Percentiles rank a stretch among this genome's conserved stretches.
Evolutionary conservation across 805 yeast species (phyloP).

Genomic region (Kluyveromyces aestuarii): DNA sequence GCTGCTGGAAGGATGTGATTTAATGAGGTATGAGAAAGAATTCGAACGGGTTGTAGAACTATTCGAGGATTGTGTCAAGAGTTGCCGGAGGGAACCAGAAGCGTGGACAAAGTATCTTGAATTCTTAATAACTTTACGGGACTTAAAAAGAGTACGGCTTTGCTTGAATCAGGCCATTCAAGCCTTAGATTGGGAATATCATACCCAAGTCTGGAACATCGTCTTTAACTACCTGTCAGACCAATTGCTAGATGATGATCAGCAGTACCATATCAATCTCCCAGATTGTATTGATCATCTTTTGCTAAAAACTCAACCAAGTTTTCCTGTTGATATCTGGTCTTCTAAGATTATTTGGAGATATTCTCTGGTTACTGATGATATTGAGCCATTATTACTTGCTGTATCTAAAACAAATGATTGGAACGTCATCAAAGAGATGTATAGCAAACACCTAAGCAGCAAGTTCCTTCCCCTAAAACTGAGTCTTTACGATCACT

Average conservation of each 20-base stretch:
- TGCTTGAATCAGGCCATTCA: conserved; percentile 20
- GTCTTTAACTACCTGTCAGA: conserved; percentile 14
- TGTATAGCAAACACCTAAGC: conserved; percentile 10
- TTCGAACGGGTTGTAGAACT: conserved; percentile 32
- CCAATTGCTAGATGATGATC: conserved; percentile 10
- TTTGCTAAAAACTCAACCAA: background rate
- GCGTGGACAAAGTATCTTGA: conserved; percentile 47
- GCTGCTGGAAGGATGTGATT: conserved; percentile 22
- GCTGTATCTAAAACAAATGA: conserved; percentile 14
- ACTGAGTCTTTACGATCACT: conserved; percentile 2
- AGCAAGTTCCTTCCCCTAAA: background rate
- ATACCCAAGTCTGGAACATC: conserved; percentile 19
- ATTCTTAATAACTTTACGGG: conserved; percentile 35
- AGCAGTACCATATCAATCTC: conserved; percentile 4
- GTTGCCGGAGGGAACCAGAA: conserved; percentile 25
- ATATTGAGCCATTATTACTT: conserved; percentile 5
- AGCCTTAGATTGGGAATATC: conserved; percentile 9
- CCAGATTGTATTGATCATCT: conserved; percentile 1
- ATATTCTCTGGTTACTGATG: conserved; percentile 15
- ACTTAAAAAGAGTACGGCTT: conserved; percentile 23
- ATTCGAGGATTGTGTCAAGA: conserved; percentile 39
- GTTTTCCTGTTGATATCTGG: conserved; percentile 13
- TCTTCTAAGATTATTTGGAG: conserved; percentile 17
- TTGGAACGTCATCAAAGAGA: conserved; percentile 5
- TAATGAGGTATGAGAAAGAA: conserved; percentile 24